These are phyloP conservation scores for Priceomyces melissophilus DNA, from an alignment of 805 yeast genomes.

Conservation along the genomic window DNA sequence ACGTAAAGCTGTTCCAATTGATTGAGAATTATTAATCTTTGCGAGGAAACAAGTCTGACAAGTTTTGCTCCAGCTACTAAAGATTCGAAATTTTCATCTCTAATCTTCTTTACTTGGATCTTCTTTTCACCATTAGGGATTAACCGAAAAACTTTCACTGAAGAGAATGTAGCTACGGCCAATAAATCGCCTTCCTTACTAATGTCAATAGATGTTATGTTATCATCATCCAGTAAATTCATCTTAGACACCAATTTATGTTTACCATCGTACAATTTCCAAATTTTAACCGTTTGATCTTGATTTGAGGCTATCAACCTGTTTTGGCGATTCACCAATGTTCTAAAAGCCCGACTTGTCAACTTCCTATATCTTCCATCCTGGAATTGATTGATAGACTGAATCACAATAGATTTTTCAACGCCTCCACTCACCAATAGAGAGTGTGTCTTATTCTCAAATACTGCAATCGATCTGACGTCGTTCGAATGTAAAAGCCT, in stretches of 20 bases:
- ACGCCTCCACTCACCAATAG: constrained; percentile 81
- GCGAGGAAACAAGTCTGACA: constrained; percentile 43
- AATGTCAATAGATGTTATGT: constrained; percentile 64
- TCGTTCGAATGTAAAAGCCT: constrained; percentile 85
- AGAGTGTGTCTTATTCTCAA: constrained; percentile 64
- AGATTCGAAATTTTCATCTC: constrained; percentile 38
- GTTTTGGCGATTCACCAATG: constrained; percentile 46
- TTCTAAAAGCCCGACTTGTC: constrained; percentile 55
- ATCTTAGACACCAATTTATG: constrained; percentile 65
- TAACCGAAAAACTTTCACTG: constrained; percentile 67
- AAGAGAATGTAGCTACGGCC: constrained; percentile 66
- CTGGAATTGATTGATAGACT: constrained; percentile 62
- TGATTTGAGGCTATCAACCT: constrained; percentile 72
- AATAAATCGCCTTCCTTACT: constrained; percentile 63
- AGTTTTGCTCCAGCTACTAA: constrained; percentile 54
- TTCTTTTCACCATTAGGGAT: constrained; percentile 33
- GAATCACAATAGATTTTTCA: constrained; percentile 65
- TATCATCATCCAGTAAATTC: constrained; percentile 70
- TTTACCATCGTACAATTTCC: constrained; percentile 53
- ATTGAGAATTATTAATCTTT: constrained; percentile 50
- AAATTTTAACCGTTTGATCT: constrained; percentile 75
- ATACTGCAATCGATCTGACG: constrained; percentile 70
- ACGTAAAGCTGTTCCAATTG: constrained; percentile 59
- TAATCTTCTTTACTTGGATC: constrained; percentile 51
- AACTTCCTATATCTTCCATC: constrained; percentile 72